Percentiles rank a stretch among this genome's conserved stretches.
Evolutionary conservation across 2,329 filamentous ascomycete genomes (phyloP).

Genomic region (Harringtonia aguacate): DNA sequence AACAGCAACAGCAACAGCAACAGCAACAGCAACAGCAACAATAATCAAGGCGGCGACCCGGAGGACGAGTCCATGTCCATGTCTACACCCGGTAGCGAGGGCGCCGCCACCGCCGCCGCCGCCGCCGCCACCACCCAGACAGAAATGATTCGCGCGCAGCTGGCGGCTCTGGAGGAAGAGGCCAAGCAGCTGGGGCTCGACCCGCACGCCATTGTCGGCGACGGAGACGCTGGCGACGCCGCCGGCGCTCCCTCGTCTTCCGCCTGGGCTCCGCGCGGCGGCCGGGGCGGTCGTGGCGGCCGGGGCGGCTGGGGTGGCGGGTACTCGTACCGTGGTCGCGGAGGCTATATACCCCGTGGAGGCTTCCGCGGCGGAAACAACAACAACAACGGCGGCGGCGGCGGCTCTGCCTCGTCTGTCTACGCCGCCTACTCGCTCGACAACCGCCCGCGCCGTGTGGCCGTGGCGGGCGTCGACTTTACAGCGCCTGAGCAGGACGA

Average conservation of each 20-base stretch:
- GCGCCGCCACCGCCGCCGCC: no score
- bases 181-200: constrained; percentile 60
- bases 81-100: no score
- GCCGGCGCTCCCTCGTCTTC: constrained; percentile 19
- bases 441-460: constrained; percentile 61
- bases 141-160: constrained; percentile 56
- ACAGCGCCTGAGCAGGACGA: constrained; percentile 55
- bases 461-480: constrained; percentile 53
- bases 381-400: constrained; percentile 24
- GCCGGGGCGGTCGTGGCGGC: constrained; percentile 2
- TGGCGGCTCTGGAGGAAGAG: constrained; percentile 64
- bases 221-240: neutral
- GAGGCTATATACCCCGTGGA: neutral
- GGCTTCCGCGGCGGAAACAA: neutral
- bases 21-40: no score
- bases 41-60: no score
- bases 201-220: constrained; percentile 29
- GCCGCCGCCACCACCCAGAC: constrained; percentile 36
- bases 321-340: constrained; percentile 14
- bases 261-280: constrained; percentile 12
- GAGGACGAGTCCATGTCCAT: no score
- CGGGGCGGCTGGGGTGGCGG: neutral
- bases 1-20: no score
- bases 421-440: constrained; percentile 61
- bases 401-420: constrained; percentile 35